Base-by-base conservation (phyloP, 768 basidiomycete genomes). In the Lactarius indigo region DNA sequence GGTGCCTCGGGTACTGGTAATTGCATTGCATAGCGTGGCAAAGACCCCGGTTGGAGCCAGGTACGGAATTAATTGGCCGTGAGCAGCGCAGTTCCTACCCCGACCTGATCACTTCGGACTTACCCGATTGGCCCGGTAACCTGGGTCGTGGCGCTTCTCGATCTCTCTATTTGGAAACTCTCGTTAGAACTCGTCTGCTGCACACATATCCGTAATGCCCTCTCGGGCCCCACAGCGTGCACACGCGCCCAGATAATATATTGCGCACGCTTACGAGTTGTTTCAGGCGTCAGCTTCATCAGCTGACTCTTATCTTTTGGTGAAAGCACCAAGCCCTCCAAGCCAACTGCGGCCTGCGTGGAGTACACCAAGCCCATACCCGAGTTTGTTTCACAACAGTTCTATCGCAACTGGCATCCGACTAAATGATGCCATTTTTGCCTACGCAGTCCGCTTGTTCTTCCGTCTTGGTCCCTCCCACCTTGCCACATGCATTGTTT, bases 91-190 rank as follows among this genome's bases (percentile, higher is more conserved):
- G 18, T 52, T 62, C 17, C n/a, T 20, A 41, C 56, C 18, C 42
- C 58, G 54, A 58, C 42, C 57, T n/a, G 33, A 7, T 23, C 15
- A 50, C 33, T 5, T 47, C 66, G 47, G 61, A 52, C 50, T 62
- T 52, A 13, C 41, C 65, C 61, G 54, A 30, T 26, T 4, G 2
- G 5, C 23, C 61, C 57, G 12, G 13, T 2, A 23, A 7, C 65
- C 65, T 10, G 65, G 65, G 26, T 28, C 20, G 7, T 30, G 61
- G 65, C 56, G 28, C 39, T 42, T 37, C 31, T 39, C 26, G 52
- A 13, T 39, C 66, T 39, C 66, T 59, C 7, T 23, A 42, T 67
- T 55, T 68, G 54, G 66, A 52, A 64, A 64, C 52, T 64, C 31
- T 56, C 52, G 41, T 68, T 28, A 15, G n/a, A n/a, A 23, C 50